Evolutionary conservation across 2,329 filamentous ascomycete genomes (phyloP).

Genomic region (Fusarium temperatum): DNA sequence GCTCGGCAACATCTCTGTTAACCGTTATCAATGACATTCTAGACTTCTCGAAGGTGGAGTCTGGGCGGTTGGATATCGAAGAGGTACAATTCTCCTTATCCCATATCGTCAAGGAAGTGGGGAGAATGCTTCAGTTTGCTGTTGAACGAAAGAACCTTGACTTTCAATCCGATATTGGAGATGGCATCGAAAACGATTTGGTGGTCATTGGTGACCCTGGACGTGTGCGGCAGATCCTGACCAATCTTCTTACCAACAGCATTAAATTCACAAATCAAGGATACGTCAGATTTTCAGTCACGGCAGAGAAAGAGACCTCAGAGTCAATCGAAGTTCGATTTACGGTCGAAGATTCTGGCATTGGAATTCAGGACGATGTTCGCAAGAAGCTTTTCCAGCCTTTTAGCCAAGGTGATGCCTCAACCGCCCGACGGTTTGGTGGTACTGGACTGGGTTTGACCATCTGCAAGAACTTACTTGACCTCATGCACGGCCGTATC

Average conservation of each 20-base stretch:
- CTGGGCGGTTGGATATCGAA: constrained; percentile 79
- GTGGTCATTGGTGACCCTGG: constrained; percentile 89
- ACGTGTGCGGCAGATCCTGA: constrained; percentile 83
- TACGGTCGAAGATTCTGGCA: constrained; percentile 79
- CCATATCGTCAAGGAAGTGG: constrained; percentile 79
- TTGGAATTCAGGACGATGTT: constrained; percentile 83
- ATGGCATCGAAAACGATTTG: constrained; percentile 71
- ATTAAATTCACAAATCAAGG: constrained; percentile 79
- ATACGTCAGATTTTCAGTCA: constrained; percentile 71
- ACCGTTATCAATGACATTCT: constrained; percentile 93
- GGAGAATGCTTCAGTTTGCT: constrained; percentile 87
- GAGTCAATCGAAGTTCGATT: constrained; percentile 76
- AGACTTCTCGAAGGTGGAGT: constrained; percentile 88
- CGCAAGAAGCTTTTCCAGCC: constrained; percentile 78
- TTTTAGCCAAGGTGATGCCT: constrained; percentile 84
- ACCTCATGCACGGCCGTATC: constrained; percentile 83
- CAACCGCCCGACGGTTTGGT: constrained; percentile 80
- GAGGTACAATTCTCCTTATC: constrained; percentile 82
- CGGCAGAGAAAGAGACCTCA: constrained; percentile 68
- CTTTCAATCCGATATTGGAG: constrained; percentile 72
- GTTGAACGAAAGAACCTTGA: constrained; percentile 81
- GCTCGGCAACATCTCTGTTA: constrained; percentile 81
- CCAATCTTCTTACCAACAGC: constrained; percentile 79
- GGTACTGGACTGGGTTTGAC: constrained; percentile 81
- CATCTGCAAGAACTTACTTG: constrained; percentile 82